Evolutionary conservation across 116 monocot genomes (phyloP).

Genomic region (Trichopus zeylanicus): DNA sequence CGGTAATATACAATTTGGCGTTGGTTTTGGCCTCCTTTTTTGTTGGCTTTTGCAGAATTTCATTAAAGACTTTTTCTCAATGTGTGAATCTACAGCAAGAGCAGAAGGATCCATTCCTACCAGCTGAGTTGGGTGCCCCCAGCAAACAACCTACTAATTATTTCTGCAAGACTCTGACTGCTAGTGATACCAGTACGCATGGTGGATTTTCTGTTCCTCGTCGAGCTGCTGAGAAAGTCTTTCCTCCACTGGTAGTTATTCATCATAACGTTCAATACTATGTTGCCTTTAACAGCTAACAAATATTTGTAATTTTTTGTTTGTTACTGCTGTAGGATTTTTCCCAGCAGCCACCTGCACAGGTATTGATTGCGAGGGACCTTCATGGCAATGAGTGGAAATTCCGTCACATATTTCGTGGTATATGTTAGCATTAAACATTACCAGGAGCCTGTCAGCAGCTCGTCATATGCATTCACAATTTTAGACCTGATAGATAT

Average conservation of each 20-base stretch:
- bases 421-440: conserved; percentile 18
- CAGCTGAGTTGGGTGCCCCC: conserved; percentile 55
- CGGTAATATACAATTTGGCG: conserved; percentile 31
- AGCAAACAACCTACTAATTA: conserved; percentile 94
- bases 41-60: not conserved
- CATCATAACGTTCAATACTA: not conserved
- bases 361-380: conserved; percentile 87
- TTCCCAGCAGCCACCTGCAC: conserved; percentile 78
- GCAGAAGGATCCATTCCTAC: conserved; percentile 78
- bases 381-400: conserved; percentile 96
- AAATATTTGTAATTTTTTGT: not conserved
- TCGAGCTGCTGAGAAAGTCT: conserved; percentile 88
- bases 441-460: not conserved
- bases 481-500: not conserved
- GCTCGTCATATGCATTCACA: not conserved
- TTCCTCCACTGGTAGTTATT: conserved; percentile 69
- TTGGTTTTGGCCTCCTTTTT: conserved; percentile 1
- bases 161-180: conserved; percentile 83
- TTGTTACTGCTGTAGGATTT: conserved; percentile 47
- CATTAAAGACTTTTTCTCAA: not conserved
- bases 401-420: conserved; percentile 92
- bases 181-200: conserved; percentile 94
- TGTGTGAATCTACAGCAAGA: conserved; percentile 50
- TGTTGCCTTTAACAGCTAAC: not conserved
- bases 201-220: conserved; percentile 91